Conservation (phyloP, 73 alveolate species). For the Tetrahymena borealis region DNA sequence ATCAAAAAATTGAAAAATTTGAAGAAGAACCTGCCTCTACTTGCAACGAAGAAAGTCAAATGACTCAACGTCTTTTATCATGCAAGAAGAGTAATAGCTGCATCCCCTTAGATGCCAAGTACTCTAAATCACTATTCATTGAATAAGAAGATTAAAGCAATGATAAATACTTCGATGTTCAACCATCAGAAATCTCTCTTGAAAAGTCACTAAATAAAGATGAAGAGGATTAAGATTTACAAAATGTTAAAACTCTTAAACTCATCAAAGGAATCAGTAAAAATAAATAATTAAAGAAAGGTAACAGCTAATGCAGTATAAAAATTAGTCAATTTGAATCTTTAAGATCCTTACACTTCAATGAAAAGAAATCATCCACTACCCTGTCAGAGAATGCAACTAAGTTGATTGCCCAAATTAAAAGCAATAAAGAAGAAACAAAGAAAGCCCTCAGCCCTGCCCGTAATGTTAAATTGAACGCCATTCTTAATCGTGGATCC, state of each 20-base stretch:
- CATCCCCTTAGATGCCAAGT: neutral
- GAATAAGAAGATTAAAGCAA: neutral
- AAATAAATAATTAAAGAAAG: neutral
- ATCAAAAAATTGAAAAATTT: neutral
- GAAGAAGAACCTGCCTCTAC: neutral
- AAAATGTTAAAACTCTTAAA: neutral
- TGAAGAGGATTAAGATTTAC: neutral
- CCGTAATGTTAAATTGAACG: neutral
- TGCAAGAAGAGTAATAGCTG: neutral
- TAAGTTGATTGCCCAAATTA: neutral
- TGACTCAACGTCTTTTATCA: neutral
- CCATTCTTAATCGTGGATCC: neutral
- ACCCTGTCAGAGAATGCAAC: neutral
- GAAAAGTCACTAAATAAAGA: neutral
- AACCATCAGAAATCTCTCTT: neutral
- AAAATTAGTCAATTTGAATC: neutral
- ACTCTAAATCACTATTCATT: neutral
- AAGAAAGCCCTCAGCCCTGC: neutral
- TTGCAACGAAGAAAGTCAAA: neutral
- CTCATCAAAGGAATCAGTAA: neutral
- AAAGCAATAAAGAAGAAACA: neutral
- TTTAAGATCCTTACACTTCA: neutral
- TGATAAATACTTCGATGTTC: neutral
- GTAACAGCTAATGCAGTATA: neutral
- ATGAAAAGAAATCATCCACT: neutral